Base-by-base conservation (phyloP, 2,329 filamentous ascomycete species). In the Colletotrichum sansevieriae region DNA sequence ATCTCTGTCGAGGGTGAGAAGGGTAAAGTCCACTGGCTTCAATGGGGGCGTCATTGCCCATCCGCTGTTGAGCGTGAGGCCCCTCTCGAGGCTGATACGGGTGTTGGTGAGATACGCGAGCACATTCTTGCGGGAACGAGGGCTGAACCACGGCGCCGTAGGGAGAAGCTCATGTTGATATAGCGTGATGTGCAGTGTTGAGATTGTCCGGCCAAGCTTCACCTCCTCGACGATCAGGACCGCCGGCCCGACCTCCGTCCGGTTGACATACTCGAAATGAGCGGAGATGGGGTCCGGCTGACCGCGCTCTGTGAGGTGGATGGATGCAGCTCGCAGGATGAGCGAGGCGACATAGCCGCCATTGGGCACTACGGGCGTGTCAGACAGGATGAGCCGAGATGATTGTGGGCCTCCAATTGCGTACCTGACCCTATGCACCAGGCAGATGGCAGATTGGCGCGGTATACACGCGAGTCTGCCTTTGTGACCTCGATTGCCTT, bases 261-360 rank as follows among this genome's bases (percentile, higher is more conserved):
- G 79, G 51, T 73, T 75, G 47, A 83, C 74, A 65, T 80, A 85
- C 54, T 83, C 77, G 69, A 83, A 81, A 60, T 83, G 79, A 0
- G 78, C 77, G 2, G 78, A 76, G 20, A 83, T 70, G 2, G 80
- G 77, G 70, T 83, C 78, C 0, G 78, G 75, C 47, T 83, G 82
- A 18, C 74, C 71, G 2, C 74, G 74, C 1, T 73, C 58, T 15
- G 71, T 56, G 15, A 83, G 75, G 65, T 84, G 80, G 3, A 71
- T 66, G 12, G 71, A 74, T 8, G 78, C 78, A 3, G 77, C 79
- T 3, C 75, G 72, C 44, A 83, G 73, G 56, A 85, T 77, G 55
- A 80, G 76, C 15, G 79, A 77, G 4, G 82, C 79, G 1, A 83
- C 78, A 64, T 84, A 85, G 46, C 83, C 83, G 67, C 83, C 83